These are phyloP conservation scores for Citrus inodora DNA, from an alignment of 345 rosid genomes.

Conservation along the genomic window DNA sequence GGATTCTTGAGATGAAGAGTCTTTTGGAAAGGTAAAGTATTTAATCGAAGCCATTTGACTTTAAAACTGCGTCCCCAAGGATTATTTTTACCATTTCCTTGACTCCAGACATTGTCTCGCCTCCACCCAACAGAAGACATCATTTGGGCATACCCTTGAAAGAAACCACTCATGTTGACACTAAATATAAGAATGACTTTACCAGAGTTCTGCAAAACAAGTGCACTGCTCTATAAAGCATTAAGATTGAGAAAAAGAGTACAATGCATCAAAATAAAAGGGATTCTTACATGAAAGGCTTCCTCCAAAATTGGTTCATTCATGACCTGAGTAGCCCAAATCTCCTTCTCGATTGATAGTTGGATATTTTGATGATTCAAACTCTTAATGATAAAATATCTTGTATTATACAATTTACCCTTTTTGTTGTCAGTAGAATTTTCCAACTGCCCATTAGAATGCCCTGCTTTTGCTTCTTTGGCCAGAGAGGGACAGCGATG, in stretches of 20 bases:
- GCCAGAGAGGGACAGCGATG: constrained; percentile 43
- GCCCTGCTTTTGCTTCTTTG: constrained; percentile 37
- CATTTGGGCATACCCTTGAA: constrained; percentile 99
- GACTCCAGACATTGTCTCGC: constrained; percentile 86
- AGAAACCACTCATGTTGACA: constrained; percentile 99
- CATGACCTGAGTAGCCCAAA: constrained; percentile 99
- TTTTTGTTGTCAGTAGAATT: constrained; percentile 36
- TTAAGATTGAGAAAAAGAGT: constrained; percentile 22
- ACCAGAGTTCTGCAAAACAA: constrained; percentile 75
- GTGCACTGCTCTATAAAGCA: constrained; percentile 23
- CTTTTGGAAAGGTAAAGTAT: constrained; percentile 88
- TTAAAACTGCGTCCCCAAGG: constrained; percentile 96
- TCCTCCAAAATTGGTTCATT: constrained; percentile 96
- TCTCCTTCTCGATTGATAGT: constrained; percentile 72
- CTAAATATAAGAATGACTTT: constrained; percentile 83
- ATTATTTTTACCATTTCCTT: constrained; percentile 76
- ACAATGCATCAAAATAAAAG: constrained; percentile 13
- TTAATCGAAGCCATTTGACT: constrained; percentile 82
- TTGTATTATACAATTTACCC: constrained; percentile 46
- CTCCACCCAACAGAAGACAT: constrained; percentile 92
- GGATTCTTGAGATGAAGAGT: constrained; percentile 96
- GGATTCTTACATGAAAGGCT: constrained; percentile 75
- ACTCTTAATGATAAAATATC: constrained; percentile 96
- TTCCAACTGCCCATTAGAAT: constrained; percentile 35
- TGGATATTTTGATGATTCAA: constrained; percentile 77